Evolutionary conservation across 345 rosid genomes (phyloP).

Genomic region (Passiflora organensis): DNA sequence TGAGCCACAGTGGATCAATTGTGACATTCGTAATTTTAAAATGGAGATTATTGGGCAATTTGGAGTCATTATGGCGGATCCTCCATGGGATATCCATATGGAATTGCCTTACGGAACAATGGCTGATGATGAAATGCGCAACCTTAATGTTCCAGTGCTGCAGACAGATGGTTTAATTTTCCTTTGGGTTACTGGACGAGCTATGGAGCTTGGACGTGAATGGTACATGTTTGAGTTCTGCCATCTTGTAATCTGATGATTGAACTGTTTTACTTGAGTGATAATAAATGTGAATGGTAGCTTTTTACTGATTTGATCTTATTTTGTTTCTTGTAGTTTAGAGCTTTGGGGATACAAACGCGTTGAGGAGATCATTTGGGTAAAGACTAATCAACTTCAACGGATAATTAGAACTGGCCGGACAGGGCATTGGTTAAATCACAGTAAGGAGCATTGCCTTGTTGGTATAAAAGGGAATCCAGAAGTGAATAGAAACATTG

Average conservation of each 20-base stretch:
- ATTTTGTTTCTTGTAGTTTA: slow-evolving; percentile 44
- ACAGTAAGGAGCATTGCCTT: slow-evolving; percentile 98
- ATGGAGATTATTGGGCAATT: slow-evolving; percentile 97
- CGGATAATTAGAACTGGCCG: slow-evolving; percentile 96
- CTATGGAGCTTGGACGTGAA: slow-evolving; percentile 99
- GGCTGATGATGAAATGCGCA: slow-evolving; percentile 99
- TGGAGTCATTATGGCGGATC: slow-evolving; percentile 99
- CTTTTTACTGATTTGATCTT: background rate
- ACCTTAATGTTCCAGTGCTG: slow-evolving; percentile 93
- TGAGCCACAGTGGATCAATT: slow-evolving; percentile 93
- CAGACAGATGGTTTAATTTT: slow-evolving; percentile 97
- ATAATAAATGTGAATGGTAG: background rate
- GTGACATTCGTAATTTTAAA: slow-evolving; percentile 83
- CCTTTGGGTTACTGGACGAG: slow-evolving; percentile 99
- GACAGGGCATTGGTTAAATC: slow-evolving; percentile 99
- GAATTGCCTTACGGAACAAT: slow-evolving; percentile 98
- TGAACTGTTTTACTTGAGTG: background rate
- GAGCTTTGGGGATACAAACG: slow-evolving; percentile 98
- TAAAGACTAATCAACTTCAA: slow-evolving; percentile 94
- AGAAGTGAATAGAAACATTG: slow-evolving; percentile 88
- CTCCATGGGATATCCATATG: slow-evolving; percentile 99
- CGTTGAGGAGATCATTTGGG: slow-evolving; percentile 95
- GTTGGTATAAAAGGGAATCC: slow-evolving; percentile 98
- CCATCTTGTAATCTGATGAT: background rate
- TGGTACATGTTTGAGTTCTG: slow-evolving; percentile 40